Evolutionary conservation across 768 basidiomycete genomes (phyloP).

Genomic region (Tephrocybe sp.): DNA sequence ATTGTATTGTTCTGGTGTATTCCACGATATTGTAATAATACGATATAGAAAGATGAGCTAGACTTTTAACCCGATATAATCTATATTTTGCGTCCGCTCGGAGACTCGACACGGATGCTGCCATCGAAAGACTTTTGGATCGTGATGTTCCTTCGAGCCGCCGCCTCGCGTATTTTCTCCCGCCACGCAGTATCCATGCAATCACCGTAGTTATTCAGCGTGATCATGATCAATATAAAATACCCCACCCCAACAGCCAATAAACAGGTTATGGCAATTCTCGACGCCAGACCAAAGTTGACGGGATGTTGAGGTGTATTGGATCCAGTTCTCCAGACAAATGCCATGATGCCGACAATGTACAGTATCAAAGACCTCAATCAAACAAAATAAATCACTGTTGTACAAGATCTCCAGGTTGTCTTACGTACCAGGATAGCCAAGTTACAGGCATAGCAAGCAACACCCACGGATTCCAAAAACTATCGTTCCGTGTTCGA

Average conservation of each 20-base stretch:
- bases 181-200: conserved; percentile 5
- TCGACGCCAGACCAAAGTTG: conserved; percentile 50
- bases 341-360: conserved; percentile 58
- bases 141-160: not conserved
- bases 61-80: too few relatives aligned
- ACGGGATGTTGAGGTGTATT: conserved; percentile 10
- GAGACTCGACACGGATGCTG: not conserved
- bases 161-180: conserved; percentile 1
- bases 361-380: conserved; percentile 67
- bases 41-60: too few relatives aligned
- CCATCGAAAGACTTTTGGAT: conserved; percentile 1
- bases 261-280: conserved; percentile 52
- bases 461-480: conserved; percentile 63
- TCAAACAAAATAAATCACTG: not conserved
- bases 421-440: conserved; percentile 63
- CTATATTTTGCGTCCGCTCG: not conserved
- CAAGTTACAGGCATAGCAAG: conserved; percentile 66
- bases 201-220: conserved; percentile 57
- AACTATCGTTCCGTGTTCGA: conserved; percentile 19
- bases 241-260: conserved; percentile 58
- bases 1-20: too few relatives aligned
- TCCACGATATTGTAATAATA: too few relatives aligned
- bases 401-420: not conserved
- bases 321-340: conserved; percentile 55
- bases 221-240: conserved; percentile 55